phyloP scores from a whole-genome alignment of 2,329 filamentous ascomycete species.

The Graphilbum ipis-grandicollis region DNA sequence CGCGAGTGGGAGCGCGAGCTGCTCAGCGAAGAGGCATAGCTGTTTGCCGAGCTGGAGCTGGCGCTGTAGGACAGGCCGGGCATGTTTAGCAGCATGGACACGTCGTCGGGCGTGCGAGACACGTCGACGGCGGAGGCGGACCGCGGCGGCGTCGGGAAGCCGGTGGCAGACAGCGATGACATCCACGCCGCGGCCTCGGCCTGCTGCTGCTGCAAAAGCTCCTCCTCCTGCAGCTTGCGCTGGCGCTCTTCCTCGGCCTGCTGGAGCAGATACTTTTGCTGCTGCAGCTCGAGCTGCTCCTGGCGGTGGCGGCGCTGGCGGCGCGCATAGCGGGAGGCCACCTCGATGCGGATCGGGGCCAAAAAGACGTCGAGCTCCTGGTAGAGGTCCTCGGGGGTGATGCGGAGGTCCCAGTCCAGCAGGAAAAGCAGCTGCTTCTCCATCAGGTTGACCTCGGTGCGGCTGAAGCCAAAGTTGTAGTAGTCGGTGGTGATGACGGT shows the following conservation, averaged over 20 bases:
- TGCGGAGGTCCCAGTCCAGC: conserved; percentile 83
- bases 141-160: conserved; percentile 27
- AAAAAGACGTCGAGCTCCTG: conserved; percentile 77
- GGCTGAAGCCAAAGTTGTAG: conserved; percentile 71
- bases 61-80: conserved; percentile 28
- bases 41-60: conserved; percentile 25
- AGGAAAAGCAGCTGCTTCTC: conserved; percentile 95
- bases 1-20: conserved; percentile 27
- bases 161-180: conserved; percentile 13
- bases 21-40: conserved; percentile 26
- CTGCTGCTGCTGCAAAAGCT: conserved; percentile 10
- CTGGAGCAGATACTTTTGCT: conserved; percentile 12
- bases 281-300: conserved; percentile 2
- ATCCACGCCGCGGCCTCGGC: conserved; percentile 11
- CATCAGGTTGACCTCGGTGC: conserved; percentile 97
- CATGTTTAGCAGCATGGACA: conserved; percentile 13
- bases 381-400: conserved; percentile 74
- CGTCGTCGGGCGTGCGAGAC: conserved; percentile 16
- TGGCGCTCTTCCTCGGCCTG: conserved; percentile 11
- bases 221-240: conserved; percentile 15
- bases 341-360: conserved; percentile 55
- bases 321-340: conserved; percentile 31
- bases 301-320: conserved; percentile 24
- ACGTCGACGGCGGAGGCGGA: conserved; percentile 12
- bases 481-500: conserved; percentile 52